Percentiles rank a stretch among this genome's conserved stretches.
These are phyloP conservation scores for Neurospora terricola DNA, from an alignment of 495 filamentous ascomycete genomes.

Conservation along the genomic window DNA sequence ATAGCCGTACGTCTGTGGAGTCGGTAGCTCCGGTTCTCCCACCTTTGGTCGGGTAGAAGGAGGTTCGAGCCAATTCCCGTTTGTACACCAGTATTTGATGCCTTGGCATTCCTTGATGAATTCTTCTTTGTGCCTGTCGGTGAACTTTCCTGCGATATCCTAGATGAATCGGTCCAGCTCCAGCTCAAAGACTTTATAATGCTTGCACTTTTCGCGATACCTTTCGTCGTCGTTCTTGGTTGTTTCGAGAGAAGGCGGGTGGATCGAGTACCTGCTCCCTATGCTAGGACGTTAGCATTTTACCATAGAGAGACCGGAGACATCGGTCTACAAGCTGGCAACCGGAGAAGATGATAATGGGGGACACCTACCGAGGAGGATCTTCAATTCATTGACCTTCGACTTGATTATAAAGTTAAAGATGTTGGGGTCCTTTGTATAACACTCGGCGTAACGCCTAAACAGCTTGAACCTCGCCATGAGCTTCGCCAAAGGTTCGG, in stretches of 20 bases:
- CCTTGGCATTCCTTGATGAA: background rate
- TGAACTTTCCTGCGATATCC: background rate
- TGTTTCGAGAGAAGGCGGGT: background rate
- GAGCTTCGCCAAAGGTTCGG: background rate
- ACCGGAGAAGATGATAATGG: background rate
- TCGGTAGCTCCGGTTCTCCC: background rate
- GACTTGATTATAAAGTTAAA: background rate
- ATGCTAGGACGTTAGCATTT: background rate
- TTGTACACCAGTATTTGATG: background rate
- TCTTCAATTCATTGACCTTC: background rate
- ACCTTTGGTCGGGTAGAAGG: background rate
- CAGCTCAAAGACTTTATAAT: background rate
- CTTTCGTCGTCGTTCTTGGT: background rate
- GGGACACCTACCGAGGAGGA: background rate
- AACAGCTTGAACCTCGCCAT: background rate
- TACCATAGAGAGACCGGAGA: background rate
- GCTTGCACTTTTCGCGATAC: background rate
- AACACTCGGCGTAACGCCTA: background rate
- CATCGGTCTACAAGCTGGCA: background rate
- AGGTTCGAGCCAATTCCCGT: background rate
- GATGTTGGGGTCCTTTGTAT: background rate
- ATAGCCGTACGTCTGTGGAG: background rate
- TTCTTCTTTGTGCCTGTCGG: background rate
- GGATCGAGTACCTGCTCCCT: background rate
- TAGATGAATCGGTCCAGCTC: background rate